phyloP scores from a whole-genome alignment of 768 basidiomycete genomes.

The Trametes elegans region DNA sequence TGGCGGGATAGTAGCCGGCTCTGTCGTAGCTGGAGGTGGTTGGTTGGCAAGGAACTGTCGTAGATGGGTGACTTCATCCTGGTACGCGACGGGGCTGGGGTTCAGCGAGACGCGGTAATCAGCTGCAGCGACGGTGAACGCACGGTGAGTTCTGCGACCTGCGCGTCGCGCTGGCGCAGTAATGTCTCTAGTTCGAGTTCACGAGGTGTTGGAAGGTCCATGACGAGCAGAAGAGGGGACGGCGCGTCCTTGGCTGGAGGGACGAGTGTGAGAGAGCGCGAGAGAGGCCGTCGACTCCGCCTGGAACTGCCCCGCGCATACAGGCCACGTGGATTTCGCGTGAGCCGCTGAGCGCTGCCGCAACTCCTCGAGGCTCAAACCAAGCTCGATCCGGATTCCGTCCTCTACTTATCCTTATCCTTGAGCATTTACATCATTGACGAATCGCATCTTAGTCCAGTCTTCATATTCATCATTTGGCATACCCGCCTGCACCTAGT shows the following conservation, averaged over 20 bases:
- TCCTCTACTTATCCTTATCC: no score
- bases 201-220: conserved; percentile 71
- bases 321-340: conserved; percentile 19
- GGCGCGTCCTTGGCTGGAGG: conserved; percentile 20
- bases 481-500: no score
- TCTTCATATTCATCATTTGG: no score
- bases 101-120: conserved; percentile 14
- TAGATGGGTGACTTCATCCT: conserved; percentile 75
- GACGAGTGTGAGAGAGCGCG: conserved; percentile 12
- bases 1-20: conserved; percentile 68
- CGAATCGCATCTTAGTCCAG: no score
- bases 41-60: conserved; percentile 64
- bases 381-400: no score
- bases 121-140: conserved; percentile 30
- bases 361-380: no score
- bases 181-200: conserved; percentile 81
- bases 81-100: conserved; percentile 10
- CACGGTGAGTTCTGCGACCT: conserved; percentile 71
- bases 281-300: conserved; percentile 17
- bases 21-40: conserved; percentile 55
- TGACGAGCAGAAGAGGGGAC: conserved; percentile 29
- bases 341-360: no score
- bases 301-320: conserved; percentile 19
- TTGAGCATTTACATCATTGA: no score
- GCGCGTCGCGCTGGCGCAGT: conserved; percentile 71